Base-by-base conservation (phyloP, 2,329 filamentous ascomycete genomes). In the Apiospora arundinis region DNA sequence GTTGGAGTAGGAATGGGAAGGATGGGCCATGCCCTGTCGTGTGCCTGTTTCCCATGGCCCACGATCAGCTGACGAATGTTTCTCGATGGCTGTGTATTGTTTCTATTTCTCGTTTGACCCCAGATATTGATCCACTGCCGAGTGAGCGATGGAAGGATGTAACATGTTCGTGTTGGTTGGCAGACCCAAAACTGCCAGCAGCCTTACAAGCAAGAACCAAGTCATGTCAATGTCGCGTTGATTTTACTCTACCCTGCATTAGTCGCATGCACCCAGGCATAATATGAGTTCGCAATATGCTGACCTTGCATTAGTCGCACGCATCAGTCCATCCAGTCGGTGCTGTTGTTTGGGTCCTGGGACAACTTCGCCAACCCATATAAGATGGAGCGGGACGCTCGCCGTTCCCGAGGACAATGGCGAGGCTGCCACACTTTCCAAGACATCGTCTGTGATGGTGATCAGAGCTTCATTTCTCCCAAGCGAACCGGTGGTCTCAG, bases 301-400 rank as follows among this genome's bases (percentile, higher is more conserved):
- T 80, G 71, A 81, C 75, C 70, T 71, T 18, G 71, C 66, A 72
- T 76, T 79, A 92, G 90, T 78, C 86, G 89, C 83, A 91, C 90
- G 70, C 81, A 87, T 75, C 86, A 88, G 74, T 86, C 88, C 69
- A 87, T 91, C 74, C 86, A 87, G 74, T 92, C 92, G 63, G 93
- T 98, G 75, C 91, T 93, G 78, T 88, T 98, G 65, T 87, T 96
- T 76, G 95, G 95, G 74, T 97, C 95, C 74, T 98, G 95, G 95
- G 95, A 98, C 84, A 97, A 97, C 84, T 98, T 98, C 83, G 86
- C 88, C 73, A 90, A 88, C 78, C 85, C 90, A 68, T 95, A 97
- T 85, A 85, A 85, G 65, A 95, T 98, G 91, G 90, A 95, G 80
- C 90, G 91, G 76, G 95, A 98, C 83, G 84, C 84, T 74, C 90